Base-by-base conservation (phyloP, 163 green algal species). In the Chlamydomonas reinhardtii region DNA sequence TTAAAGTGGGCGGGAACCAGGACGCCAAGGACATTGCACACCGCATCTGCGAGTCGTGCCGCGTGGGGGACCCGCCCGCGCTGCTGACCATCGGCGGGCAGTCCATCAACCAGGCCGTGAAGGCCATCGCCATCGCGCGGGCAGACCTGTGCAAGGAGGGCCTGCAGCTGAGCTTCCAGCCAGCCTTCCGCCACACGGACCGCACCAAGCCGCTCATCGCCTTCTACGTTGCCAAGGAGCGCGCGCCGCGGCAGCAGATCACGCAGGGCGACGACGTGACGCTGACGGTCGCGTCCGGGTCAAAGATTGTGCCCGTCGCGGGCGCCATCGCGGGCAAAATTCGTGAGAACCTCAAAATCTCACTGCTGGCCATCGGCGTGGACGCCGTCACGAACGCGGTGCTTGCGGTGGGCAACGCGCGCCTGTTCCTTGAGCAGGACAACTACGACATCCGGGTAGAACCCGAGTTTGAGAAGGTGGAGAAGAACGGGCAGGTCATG, bases 361-460 rank as follows among this genome's bases (percentile, higher is more conserved):
- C 61, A 12, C 82, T 87, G 37, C 43, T 62, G 39, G 82, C 82
- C n/a, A 87, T 87, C 64, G 89, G 90, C 29, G 83, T 91, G 4
- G 90, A 93, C 74, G 90, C 90, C 17, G 90, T 93, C n/a, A 88
- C 90, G 24, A 93, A 93, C 66, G 90, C 90, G 2, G 87, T 93
- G 52, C 83, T 93, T 37, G 86, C 86, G 11, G 82, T 90, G 5
- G 90, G 90, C 74, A 93, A 93, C 68, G 90, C 90, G 31, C 83
- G 90, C 2, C 72, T 93, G 14, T 93, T 88, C 62, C 74, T 93
- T 19, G 90, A 92, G 75, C 73, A 83, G 48, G 83, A 88, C 52
- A 76, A 83, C 32, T 77, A 70, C 35, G 83, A 88, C 64, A 83
- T 88, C 62, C 73, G 73, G 2, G 83, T 83, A 14, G 72, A 76